These are phyloP conservation scores for Lathyrus sativus DNA, from an alignment of 306 rosid genomes.

Conservation along the genomic window DNA sequence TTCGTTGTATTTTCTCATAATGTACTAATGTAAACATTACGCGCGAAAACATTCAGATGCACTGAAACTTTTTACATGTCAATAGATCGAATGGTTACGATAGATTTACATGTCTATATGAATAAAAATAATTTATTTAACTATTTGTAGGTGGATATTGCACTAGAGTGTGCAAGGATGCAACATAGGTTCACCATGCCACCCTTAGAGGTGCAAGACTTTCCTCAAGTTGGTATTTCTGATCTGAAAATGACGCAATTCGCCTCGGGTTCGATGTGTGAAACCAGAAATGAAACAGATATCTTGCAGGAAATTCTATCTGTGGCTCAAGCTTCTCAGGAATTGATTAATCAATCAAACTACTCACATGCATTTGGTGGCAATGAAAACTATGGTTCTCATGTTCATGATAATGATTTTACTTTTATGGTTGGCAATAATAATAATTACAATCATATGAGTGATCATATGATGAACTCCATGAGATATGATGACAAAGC, in stretches of 20 bases:
- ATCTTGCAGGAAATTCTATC: constrained; percentile 89
- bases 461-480: constrained; percentile 41
- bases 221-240: constrained; percentile 55
- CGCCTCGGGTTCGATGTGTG: constrained; percentile 35
- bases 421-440: constrained; percentile 59
- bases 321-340: constrained; percentile 85
- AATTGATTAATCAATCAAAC: constrained; percentile 60
- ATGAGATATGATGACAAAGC: constrained; percentile 50
- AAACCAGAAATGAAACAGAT: constrained; percentile 54
- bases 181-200: constrained; percentile 86
- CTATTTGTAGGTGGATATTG: constrained; percentile 71
- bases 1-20: too few relatives aligned
- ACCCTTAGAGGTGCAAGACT: constrained; percentile 70
- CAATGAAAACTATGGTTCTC: constrained; percentile 45
- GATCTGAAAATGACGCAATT: constrained; percentile 55
- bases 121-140: neutral
- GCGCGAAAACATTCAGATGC: too few relatives aligned
- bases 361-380: constrained; percentile 46
- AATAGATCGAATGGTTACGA: too few relatives aligned
- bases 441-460: constrained; percentile 36
- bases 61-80: too few relatives aligned
- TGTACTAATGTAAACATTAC: too few relatives aligned
- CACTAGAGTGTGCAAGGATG: constrained; percentile 94
- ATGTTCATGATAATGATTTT: constrained; percentile 50
- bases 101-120: too few relatives aligned